Base-by-base conservation (phyloP, 208 protist genomes). In the Phytomonas sp. region DNA sequence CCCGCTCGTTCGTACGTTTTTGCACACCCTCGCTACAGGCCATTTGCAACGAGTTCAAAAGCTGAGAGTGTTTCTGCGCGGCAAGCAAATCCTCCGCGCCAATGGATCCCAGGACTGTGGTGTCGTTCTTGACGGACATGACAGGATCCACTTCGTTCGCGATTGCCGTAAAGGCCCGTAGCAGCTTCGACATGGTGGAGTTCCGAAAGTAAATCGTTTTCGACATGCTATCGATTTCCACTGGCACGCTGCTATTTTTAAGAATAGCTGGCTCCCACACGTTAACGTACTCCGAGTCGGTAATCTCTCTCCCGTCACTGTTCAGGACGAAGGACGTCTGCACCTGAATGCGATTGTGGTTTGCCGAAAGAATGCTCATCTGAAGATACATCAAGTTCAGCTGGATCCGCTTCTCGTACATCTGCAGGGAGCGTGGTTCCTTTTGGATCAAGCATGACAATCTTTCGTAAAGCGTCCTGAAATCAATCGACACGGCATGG, bases 201-300 rank as follows among this genome's bases (percentile, higher is more conserved):
- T 87, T 83, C 40, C 77, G 75, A 70, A 92, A 91, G 13, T 79
- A 83, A 15, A 94, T 69, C 4, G 84, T 83, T 26, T 72, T 76
- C 17, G 81, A 86, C 63, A 83, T 81, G 76, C 83, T 82, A 71
- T 94, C 85, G 36, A 94, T 85, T 51, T 91, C 85, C 7, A 92
- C 81, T 0, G 81, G 67, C 26, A 90, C 79, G 4, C 71, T 73
- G 2, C 75, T 78, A 60, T 92, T 82, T 62, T 83, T 77, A 8
- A 92, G 74, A 60, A 94, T 82, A 60, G 78, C 78, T 20, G 82
- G 82, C 70, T 92, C 82, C 59, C 91, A 76, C 51, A 70, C 74
- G 72, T 81, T 72, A 30, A 94, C 72, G 72, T 91, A 94, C 51
- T 78, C 74, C 17, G 68, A 73, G 13, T 85, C 77, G 23, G 81